Evolutionary conservation across 495 filamentous ascomycete species (phyloP), one percentile per base, ranked within the genome.

Genomic region (Penicillium macrosclerotiorum): DNA sequence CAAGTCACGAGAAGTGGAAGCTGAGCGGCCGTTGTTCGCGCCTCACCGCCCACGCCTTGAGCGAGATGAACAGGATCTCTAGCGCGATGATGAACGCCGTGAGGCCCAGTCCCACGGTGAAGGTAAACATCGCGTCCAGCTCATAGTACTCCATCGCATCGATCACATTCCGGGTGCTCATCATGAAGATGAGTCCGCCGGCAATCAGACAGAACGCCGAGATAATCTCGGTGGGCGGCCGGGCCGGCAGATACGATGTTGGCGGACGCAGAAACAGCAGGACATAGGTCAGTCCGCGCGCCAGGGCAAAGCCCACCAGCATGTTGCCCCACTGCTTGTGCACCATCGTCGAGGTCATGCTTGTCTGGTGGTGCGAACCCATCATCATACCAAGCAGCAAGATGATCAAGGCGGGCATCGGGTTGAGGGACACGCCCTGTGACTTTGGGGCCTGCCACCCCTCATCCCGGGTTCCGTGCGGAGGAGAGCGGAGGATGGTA

Each of bases 301-400:
- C 83, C 41, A 93, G 67, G 2, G 90, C 83, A 46, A 86, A 90
- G 8, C 84, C 90, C 40, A 88, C 80, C 46, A 98, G 75, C 54
- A 97, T 78, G 51, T 81, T 83, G 33, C 92, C 93, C 93, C 92
- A 97, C 62, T 95, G 88, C 66, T 85, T 85, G 71, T 98, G 93
- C 34, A 98, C 78, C 88, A 90, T 95, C 47, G 85, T 88, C 12
- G 89, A 92, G 14, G 90, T 72, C 84, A 88, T 86, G 40, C 82
- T 89, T 8, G 70, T 58, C 62, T 98, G 93, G 47, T 91, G 88
- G 64, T 98, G 93, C 12, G 85, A 86, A 53, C 85, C 84, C 91
- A 98, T 98, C 89, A 95, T 91, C 60, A 90, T 75, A 25, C 93
- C 93, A 1, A 96, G 69, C 2, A 96, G 74, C 30, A 95, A 67